phyloP scores from a whole-genome alignment of 805 yeast species.

The Kodamaea fukazawae region DNA sequence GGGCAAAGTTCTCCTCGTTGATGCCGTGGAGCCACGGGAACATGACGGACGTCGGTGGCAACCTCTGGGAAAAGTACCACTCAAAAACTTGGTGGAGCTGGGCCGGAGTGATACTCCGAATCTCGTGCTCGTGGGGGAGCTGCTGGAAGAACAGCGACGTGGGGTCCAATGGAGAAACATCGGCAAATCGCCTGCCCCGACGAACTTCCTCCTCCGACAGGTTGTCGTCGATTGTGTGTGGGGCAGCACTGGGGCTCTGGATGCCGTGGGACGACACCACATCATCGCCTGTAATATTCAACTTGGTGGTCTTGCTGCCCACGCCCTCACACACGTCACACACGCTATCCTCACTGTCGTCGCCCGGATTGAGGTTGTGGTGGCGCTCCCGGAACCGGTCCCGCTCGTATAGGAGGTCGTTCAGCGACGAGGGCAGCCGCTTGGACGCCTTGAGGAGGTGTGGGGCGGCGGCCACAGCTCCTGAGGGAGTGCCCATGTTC shows the following conservation, averaged over 20 bases:
- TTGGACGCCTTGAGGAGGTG: constrained; percentile 20
- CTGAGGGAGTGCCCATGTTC: too few relatives aligned
- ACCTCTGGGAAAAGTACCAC: constrained; percentile 38
- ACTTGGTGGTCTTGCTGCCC: constrained; percentile 36
- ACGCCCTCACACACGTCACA: constrained; percentile 39
- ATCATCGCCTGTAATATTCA: constrained; percentile 19
- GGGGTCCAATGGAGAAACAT: constrained; percentile 9
- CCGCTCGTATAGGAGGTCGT: constrained; percentile 38
- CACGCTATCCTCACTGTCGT: not conserved
- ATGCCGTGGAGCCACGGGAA: constrained; percentile 93
- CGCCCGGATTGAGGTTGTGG: constrained; percentile 27
- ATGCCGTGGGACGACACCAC: not conserved
- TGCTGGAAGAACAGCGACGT: constrained; percentile 6
- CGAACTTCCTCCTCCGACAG: not conserved
- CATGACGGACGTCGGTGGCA: constrained; percentile 64
- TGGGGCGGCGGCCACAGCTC: constrained; percentile 4
- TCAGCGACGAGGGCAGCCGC: constrained; percentile 39
- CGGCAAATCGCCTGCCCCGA: not conserved
- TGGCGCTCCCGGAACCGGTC: constrained; percentile 42
- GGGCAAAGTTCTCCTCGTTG: constrained; percentile 54
- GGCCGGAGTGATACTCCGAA: constrained; percentile 5
- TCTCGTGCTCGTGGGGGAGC: not conserved
- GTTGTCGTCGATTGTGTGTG: not conserved
- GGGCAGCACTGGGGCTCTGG: not conserved
- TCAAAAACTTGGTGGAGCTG: constrained; percentile 23